Percentiles rank a stretch among this genome's conserved stretches.
phyloP scores from a whole-genome alignment of 306 rosid genomes.

The Acacia melanoxylon region DNA sequence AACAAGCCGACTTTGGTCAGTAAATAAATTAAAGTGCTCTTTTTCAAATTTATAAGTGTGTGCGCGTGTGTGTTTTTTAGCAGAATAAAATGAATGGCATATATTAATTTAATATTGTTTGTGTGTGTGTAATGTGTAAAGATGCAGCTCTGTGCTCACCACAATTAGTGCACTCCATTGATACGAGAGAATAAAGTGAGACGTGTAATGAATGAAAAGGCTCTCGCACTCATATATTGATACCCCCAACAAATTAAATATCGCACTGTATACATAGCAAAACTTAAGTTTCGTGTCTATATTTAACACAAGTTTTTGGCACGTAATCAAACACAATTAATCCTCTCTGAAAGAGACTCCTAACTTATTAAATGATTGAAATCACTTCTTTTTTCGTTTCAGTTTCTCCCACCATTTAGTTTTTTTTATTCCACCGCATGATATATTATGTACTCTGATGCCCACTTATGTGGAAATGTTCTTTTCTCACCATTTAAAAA shows the following conservation, averaged over 20 bases:
- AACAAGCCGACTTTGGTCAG: conserved; percentile 17
- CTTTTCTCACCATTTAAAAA: too few species aligned
- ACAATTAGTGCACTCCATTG: neutral
- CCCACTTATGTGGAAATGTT: too few species aligned
- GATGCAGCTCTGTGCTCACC: neutral
- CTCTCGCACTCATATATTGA: too few species aligned
- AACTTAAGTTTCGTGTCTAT: neutral
- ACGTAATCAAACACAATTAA: neutral
- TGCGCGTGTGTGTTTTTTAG: neutral
- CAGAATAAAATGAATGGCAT: conserved; percentile 19
- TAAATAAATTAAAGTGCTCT: neutral
- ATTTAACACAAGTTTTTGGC: neutral
- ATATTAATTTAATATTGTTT: too few species aligned
- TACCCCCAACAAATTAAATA: neutral
- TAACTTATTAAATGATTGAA: too few species aligned
- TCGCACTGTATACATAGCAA: neutral
- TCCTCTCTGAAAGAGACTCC: neutral
- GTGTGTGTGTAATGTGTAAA: neutral
- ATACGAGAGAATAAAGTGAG: neutral
- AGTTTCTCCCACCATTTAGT: too few species aligned
- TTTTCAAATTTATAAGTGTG: neutral
- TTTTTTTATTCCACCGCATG: too few species aligned
- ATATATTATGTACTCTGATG: too few species aligned
- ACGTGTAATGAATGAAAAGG: neutral
- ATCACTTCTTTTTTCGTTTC: too few species aligned